A percentile compares a stretch with the other conserved stretches of the same genome.
Evolutionary conservation across 352 stramenopile species (phyloP).

Genomic region (Peronospora destructor): DNA sequence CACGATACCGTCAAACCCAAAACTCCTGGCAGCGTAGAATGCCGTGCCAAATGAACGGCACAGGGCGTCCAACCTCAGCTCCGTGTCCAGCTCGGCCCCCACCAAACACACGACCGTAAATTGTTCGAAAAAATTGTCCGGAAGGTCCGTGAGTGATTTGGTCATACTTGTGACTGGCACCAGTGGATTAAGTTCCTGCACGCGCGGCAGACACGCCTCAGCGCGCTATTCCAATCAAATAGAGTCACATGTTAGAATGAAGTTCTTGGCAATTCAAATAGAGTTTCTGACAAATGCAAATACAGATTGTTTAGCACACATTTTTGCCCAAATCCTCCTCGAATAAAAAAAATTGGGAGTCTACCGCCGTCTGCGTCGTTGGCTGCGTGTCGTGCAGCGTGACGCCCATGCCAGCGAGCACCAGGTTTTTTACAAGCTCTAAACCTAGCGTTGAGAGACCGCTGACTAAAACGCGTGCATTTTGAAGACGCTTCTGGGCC

Average conservation of each 20-base stretch:
- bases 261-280: constrained; percentile 5
- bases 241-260: constrained; percentile 1
- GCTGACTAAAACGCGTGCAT: constrained; percentile 83
- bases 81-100: constrained; percentile 31
- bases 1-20: constrained; percentile 72
- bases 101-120: constrained; percentile 86
- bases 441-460: constrained; percentile 77
- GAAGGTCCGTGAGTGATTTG: constrained; percentile 33
- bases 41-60: constrained; percentile 48
- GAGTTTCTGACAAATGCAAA: constrained; percentile 3
- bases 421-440: constrained; percentile 96
- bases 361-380: constrained; percentile 42
- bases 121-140: constrained; percentile 74
- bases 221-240: constrained; percentile 38
- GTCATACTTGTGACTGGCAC: constrained; percentile 83
- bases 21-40: constrained; percentile 71
- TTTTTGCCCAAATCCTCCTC: constrained; percentile 66
- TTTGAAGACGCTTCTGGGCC: constrained; percentile 90
- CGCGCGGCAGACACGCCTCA: constrained; percentile 64
- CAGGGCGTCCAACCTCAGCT: constrained; percentile 55
- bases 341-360: constrained; percentile 83
- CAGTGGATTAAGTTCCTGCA: constrained; percentile 93
- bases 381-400: constrained; percentile 85
- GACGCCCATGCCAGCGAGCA: constrained; percentile 92
- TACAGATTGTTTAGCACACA: constrained; percentile 23